Base-by-base conservation (phyloP, 2,329 filamentous ascomycete species). In the Achaetomium macrosporum region DNA sequence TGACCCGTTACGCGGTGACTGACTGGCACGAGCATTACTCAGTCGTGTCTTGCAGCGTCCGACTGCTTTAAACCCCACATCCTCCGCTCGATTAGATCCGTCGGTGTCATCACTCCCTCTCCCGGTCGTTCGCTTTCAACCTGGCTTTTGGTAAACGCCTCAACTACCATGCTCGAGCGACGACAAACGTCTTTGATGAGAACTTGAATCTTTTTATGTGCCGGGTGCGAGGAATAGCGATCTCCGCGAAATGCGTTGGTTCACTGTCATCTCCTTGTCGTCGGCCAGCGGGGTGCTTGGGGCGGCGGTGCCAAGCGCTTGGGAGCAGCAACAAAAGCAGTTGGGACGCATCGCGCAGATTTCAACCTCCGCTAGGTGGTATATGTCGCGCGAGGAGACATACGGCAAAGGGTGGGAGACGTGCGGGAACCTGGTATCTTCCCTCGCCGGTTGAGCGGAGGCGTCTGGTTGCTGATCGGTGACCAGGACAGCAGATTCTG, bases 361-460 rank as follows among this genome's bases (percentile, higher is more conserved):
- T 12, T n/a, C 36, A 17, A 20, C 12, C 12, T 19, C 41, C 17
- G 61, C 59, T 41, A 58, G 63, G 45, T 58, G 66, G 20, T 45
- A 61, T 42, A 57, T 61, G 59, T 64, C 63, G n/a, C 71, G 69
- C 55, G 64, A 64, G 40, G 57, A 66, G 48, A 67, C 64, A 7
- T 70, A 70, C 43, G 69, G 69, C 2, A 39, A 46, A 2, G 65
- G 65, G 1, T 68, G 64, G 50, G 50, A 62, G 37, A 61, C 53
- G 13, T 71, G 69, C 52, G 69, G 69, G 5, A 62, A 54, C 20
- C 43, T 29, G 48, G 56, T 57, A 54, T 39, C 51, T 40, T 15
- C 15, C 36, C 13, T n/a, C 3, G 20, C 9, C 44, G 7, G 19
- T 9, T 19, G 17, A 12, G 15, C 5, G 16, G 11, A 31, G 16